These are phyloP conservation scores for Claviceps sp. DNA, from an alignment of 2,329 filamentous ascomycete genomes.

Conservation along the genomic window DNA sequence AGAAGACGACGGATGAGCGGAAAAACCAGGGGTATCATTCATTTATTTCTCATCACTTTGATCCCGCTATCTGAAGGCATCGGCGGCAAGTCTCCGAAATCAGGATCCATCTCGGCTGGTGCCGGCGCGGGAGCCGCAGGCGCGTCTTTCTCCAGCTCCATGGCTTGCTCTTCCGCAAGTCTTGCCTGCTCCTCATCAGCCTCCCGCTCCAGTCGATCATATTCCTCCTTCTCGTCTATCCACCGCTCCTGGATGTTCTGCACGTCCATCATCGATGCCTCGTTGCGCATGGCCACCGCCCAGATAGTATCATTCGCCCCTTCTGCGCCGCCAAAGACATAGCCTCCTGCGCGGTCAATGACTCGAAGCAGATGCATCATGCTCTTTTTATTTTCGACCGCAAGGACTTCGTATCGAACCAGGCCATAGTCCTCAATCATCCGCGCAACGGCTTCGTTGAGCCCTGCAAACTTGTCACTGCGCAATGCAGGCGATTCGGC, in stretches of 20 bases:
- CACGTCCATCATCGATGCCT: constrained; percentile 62
- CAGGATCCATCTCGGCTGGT: constrained; percentile 24
- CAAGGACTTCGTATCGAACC: constrained; percentile 83
- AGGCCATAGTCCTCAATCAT: constrained; percentile 83
- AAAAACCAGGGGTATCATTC: constrained; percentile 30
- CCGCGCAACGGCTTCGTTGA: constrained; percentile 78
- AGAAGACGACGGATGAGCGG: constrained; percentile 28
- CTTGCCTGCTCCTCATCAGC: constrained; percentile 64
- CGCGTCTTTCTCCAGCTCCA: constrained; percentile 21
- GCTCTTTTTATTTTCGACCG: constrained; percentile 91
- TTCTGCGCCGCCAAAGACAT: constrained; percentile 81
- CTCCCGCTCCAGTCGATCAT: constrained; percentile 65
- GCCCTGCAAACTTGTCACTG: constrained; percentile 62
- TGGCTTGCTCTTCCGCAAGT: constrained; percentile 22
- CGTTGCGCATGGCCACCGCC: constrained; percentile 82
- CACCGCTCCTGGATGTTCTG: constrained; percentile 90
- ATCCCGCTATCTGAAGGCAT: constrained; percentile 50
- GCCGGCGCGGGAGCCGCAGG: constrained; percentile 10
- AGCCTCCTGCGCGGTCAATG: constrained; percentile 84
- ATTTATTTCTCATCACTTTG: constrained; percentile 56
- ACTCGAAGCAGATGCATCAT: constrained; percentile 87
- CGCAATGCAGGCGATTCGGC: constrained; percentile 59
- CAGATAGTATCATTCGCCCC: constrained; percentile 94
- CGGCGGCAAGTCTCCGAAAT: constrained; percentile 39
- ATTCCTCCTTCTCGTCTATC: constrained; percentile 80